Percentiles rank a stretch among this genome's conserved stretches.
These are phyloP conservation scores for Graphiopsis chlorocephala DNA, from an alignment of 2,329 filamentous ascomycete genomes.

Conservation along the genomic window DNA sequence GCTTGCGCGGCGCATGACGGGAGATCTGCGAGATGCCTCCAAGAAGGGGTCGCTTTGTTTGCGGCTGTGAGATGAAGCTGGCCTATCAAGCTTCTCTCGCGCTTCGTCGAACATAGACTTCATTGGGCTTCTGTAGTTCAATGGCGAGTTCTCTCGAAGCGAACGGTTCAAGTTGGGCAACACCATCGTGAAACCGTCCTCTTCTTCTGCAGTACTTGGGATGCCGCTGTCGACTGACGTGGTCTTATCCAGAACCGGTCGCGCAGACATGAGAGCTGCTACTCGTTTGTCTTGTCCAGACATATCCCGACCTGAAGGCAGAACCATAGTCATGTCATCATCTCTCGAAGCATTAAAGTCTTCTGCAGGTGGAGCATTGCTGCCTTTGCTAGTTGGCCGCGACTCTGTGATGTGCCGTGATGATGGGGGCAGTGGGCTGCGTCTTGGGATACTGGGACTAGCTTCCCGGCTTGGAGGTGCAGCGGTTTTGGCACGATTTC, in stretches of 20 bases:
- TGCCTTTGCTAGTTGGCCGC: slow-evolving; percentile 35
- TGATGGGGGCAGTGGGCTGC: slow-evolving; percentile 22
- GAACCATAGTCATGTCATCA: slow-evolving; percentile 48
- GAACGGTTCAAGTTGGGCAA: slow-evolving; percentile 39
- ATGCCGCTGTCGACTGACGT: slow-evolving; percentile 41
- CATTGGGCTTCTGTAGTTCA: slow-evolving; percentile 32
- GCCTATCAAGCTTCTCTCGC: slow-evolving; percentile 23
- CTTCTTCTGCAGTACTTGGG: slow-evolving; percentile 39
- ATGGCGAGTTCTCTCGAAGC: slow-evolving; percentile 28
- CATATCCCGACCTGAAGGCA: slow-evolving; percentile 35
- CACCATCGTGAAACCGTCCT: slow-evolving; percentile 54
- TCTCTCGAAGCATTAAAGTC: slow-evolving; percentile 32
- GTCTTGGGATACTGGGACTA: slow-evolving; percentile 30
- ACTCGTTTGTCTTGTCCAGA: slow-evolving; percentile 1
- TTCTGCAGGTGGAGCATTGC: slow-evolving; percentile 23
- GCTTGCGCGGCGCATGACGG: slow-evolving; percentile 17
- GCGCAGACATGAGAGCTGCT: slow-evolving; percentile 8
- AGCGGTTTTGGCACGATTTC: slow-evolving; percentile 28
- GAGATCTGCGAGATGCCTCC: slow-evolving; percentile 6
- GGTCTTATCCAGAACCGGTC: slow-evolving; percentile 40
- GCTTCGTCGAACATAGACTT: slow-evolving; percentile 36
- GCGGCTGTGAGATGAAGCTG: slow-evolving; percentile 12
- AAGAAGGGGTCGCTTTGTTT: slow-evolving; percentile 16
- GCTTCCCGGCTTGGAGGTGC: slow-evolving; percentile 29
- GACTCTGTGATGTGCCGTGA: slow-evolving; percentile 22